Evolutionary conservation across 352 stramenopile species (phyloP).

Genomic region (Pythium aristosporum): DNA sequence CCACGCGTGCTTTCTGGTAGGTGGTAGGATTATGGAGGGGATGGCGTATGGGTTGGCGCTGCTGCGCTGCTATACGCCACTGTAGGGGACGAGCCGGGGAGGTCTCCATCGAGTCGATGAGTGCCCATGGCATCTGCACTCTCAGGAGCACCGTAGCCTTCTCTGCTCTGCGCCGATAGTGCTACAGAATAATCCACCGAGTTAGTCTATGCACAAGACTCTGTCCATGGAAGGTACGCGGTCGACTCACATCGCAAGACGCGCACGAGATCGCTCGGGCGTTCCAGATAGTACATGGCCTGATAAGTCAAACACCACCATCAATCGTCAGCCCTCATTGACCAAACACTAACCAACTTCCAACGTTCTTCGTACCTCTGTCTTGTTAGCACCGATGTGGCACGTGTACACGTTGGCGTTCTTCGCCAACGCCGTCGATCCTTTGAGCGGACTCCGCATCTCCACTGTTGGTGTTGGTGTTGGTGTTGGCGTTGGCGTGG

Average conservation of each 20-base stretch:
- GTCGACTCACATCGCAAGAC: conserved; percentile 51
- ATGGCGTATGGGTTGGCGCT: background rate
- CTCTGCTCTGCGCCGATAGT: conserved; percentile 56
- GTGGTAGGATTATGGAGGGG: too few relatives aligned
- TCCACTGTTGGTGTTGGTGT: conserved; percentile 5
- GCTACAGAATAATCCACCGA: conserved; percentile 25
- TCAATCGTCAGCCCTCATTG: background rate
- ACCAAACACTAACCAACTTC: too few relatives aligned
- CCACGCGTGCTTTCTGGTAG: too few relatives aligned
- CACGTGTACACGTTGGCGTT: conserved; percentile 66
- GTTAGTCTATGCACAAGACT: conserved; percentile 2
- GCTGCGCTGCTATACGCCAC: background rate
- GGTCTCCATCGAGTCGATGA: background rate
- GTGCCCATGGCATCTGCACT: background rate
- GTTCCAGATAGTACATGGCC: conserved; percentile 75
- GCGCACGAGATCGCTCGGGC: conserved; percentile 52
- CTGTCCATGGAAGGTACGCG: conserved; percentile 5
- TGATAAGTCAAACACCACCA: conserved; percentile 18
- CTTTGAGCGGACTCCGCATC: conserved; percentile 24
- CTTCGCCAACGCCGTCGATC: conserved; percentile 41
- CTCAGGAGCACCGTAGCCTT: conserved; percentile 33
- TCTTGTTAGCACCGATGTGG: conserved; percentile 72
- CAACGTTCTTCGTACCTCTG: conserved; percentile 38
- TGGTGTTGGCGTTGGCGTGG: background rate
- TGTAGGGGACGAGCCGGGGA: background rate